Conservation (phyloP, 257 asterid genomes). For the Fraxinus quadrangulata region DNA sequence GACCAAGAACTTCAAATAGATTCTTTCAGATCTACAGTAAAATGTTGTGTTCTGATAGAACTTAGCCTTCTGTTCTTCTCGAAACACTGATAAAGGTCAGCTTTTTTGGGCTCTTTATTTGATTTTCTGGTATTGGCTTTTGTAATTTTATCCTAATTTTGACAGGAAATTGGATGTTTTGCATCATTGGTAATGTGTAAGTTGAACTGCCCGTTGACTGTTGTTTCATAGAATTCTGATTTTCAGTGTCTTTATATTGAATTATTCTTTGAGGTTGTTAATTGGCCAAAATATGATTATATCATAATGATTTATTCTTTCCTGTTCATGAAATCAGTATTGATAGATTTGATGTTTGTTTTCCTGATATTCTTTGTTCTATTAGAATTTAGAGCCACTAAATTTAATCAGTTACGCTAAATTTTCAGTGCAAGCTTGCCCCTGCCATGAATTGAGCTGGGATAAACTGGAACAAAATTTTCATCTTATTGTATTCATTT, state of each 20-base stretch:
- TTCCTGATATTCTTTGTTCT: constrained; percentile 2
- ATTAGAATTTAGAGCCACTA: constrained; percentile 2
- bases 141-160: constrained; percentile 3
- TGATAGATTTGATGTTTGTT: constrained; percentile 18
- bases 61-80: constrained; percentile 28
- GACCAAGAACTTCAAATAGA: constrained; percentile 47
- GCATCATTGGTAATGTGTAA: neutral
- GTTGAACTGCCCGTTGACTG: neutral
- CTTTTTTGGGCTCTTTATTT: constrained; percentile 10
- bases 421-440: neutral
- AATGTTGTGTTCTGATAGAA: constrained; percentile 27
- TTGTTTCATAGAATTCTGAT: neutral
- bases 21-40: constrained; percentile 52
- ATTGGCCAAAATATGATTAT: neutral
- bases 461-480: neutral
- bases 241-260: neutral
- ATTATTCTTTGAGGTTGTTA: neutral
- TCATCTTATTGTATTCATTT: neutral
- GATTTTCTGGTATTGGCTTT: constrained; percentile 18
- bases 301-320: neutral
- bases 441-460: neutral
- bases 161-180: constrained; percentile 11
- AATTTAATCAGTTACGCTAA: neutral
- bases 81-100: constrained; percentile 35
- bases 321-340: neutral